Evolutionary conservation across 2,329 filamentous ascomycete genomes (phyloP), one percentile per base, ranked within the genome.

Genomic region (Exophiala oligosperma): DNA sequence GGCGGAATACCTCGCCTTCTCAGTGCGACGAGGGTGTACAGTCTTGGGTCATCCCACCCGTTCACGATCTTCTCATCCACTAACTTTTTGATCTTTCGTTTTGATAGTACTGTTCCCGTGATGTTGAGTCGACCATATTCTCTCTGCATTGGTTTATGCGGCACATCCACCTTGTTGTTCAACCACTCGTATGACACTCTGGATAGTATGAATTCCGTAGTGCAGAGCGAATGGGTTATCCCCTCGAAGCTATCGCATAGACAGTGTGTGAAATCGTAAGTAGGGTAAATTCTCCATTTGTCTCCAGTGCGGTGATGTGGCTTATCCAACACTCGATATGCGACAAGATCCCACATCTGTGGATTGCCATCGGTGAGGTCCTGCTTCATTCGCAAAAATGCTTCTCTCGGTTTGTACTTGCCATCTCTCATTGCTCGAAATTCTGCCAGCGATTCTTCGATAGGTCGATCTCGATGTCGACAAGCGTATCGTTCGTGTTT

Each of bases 271-370:
- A 95, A 95, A 72, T 96, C 92, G 70, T 97, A 97, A 0, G 93
- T 95, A 0, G 94, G 94, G 72, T 96, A 97, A 63, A 97, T 96
- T 73, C 86, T 88, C 92, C 92, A 97, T 70, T 88, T 86, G 64
- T 84, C 79, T 29, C 90, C 91, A 0, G 92, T 96, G 37, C 90
- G 84, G 73, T 91, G 86, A 71, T 96, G 91, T 44, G 80, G 80
- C 57, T 84, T 76, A 43, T 90, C 86, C 68, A 91, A 82, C 55
- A 97, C 87, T 60, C 93, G 86, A 74, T 96, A 97, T 14, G 93
- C 93, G 1, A 90, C 90, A 54, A 96, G 77, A 79, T 97, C 93
- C 93, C 93, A 97, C 90, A 96, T 92, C 74, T 96, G 91, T 5
- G 92, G 92, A 72, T 97, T 97, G 29, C 88, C 87, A 67, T 88